These are phyloP conservation scores for Acacia acuminata DNA, from an alignment of 306 rosid genomes.

Conservation along the genomic window DNA sequence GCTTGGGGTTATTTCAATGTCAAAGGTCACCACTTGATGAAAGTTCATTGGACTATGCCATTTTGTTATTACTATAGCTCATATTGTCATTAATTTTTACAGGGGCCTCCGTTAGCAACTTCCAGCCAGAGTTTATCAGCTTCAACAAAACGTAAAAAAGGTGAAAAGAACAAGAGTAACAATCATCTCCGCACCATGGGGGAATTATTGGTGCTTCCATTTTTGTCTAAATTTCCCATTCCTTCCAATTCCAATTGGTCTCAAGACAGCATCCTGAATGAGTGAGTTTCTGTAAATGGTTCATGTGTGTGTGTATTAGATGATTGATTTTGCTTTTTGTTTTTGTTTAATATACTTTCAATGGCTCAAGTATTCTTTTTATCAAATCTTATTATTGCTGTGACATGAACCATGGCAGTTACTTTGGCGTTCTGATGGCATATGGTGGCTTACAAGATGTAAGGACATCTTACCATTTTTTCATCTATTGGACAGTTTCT, in stretches of 20 bases:
- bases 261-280: conserved; percentile 48
- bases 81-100: conserved; percentile 34
- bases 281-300: conserved; percentile 60
- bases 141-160: conserved; percentile 77
- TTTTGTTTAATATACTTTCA: background rate
- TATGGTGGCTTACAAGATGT: conserved; percentile 85
- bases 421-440: conserved; percentile 84
- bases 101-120: conserved; percentile 74
- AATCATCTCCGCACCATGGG: conserved; percentile 65
- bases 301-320: conserved; percentile 16
- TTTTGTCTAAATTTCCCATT: conserved; percentile 77
- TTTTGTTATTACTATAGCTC: conserved; percentile 29
- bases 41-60: conserved; percentile 18
- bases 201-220: conserved; percentile 90
- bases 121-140: conserved; percentile 43
- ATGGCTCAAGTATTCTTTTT: background rate
- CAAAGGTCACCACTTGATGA: conserved; percentile 58
- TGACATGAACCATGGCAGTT: conserved; percentile 56
- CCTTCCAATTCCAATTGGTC: conserved; percentile 63
- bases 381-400: conserved; percentile 13
- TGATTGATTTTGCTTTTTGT: background rate
- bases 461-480: conserved; percentile 48
- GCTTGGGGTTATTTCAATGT: conserved; percentile 81
- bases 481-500: conserved; percentile 20
- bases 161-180: conserved; percentile 63